Evolutionary conservation across 2,329 filamentous ascomycete species (phyloP).

Genomic region (Paraphaeosphaeria minitans): DNA sequence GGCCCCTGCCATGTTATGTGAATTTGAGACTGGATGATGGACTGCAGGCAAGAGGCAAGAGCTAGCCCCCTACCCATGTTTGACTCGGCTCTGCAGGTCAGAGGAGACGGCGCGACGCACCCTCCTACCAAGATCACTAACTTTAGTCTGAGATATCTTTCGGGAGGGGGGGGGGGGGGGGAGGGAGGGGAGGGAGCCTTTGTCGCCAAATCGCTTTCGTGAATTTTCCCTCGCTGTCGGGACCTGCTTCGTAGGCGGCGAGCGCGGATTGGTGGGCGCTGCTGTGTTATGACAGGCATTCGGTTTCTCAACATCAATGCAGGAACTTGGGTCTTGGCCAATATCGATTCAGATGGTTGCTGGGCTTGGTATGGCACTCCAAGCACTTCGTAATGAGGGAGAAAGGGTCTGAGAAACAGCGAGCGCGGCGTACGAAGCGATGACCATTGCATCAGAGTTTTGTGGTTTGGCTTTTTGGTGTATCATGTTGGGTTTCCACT

Average conservation of each 20-base stretch:
- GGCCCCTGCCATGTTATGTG: constrained; percentile 1
- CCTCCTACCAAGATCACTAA: constrained; percentile 2
- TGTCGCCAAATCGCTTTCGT: not conserved
- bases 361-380: not conserved
- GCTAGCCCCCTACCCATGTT: constrained; percentile 2
- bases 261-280: not conserved
- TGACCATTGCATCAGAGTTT: not conserved
- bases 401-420: not conserved
- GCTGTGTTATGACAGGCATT: not conserved
- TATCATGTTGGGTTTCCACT: not conserved
- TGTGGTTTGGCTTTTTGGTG: not conserved
- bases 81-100: constrained; percentile 2
- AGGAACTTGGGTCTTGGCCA: constrained; percentile 4
- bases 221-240: not conserved
- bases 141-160: not conserved
- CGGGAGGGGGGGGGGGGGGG: not conserved
- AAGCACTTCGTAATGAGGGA: not conserved
- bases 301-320: not conserved
- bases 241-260: not conserved
- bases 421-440: not conserved
- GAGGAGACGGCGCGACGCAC: constrained; percentile 3
- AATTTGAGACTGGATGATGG: not conserved
- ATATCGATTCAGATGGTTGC: not conserved
- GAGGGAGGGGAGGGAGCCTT: constrained; percentile 1
- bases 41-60: constrained; percentile 1